Evolutionary conservation across 192 early-diverging fungal genomes (phyloP).

Genomic region (Mortierella alpina): DNA sequence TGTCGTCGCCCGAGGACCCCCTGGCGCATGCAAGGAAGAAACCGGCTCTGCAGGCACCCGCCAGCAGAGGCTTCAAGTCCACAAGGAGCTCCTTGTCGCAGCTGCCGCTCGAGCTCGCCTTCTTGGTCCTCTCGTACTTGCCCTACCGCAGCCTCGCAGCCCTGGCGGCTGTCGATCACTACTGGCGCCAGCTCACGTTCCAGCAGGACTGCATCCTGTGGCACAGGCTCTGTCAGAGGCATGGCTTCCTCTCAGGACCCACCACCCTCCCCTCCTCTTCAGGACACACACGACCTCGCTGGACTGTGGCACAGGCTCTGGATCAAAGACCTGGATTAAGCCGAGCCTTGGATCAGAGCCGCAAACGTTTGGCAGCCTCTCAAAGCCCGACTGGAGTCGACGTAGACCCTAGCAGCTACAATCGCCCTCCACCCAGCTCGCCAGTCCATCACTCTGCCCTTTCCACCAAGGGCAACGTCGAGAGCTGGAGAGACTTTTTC

Average conservation of each 20-base stretch:
- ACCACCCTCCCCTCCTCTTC: neutral
- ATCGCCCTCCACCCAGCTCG: no score
- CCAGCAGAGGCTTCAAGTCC: neutral
- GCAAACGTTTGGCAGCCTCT: neutral
- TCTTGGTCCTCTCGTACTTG: constrained; percentile 25
- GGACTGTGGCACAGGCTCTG: constrained; percentile 9
- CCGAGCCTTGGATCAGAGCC: constrained; percentile 22
- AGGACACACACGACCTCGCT: neutral
- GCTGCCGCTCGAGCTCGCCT: constrained; percentile 29
- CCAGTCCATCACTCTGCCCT: no score
- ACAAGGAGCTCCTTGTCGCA: constrained; percentile 10
- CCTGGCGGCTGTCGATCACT: constrained; percentile 22
- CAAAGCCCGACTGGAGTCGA: neutral
- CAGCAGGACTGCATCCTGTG: constrained; percentile 39
- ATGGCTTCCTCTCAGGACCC: constrained; percentile 25
- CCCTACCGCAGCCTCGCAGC: constrained; percentile 33
- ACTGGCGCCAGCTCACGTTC: constrained; percentile 36
- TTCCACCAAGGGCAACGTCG: neutral
- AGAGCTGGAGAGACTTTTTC: constrained; percentile 39
- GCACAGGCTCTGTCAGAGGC: constrained; percentile 31
- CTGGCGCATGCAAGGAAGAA: no score
- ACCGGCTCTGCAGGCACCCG: neutral
- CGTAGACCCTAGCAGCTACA: neutral
- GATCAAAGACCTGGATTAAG: constrained; percentile 17
- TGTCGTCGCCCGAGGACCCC: no score